Evolutionary conservation across 2,329 filamentous ascomycete species (phyloP), one percentile per base, ranked within the genome.

Genomic region (Pyricularia pennisetigena): DNA sequence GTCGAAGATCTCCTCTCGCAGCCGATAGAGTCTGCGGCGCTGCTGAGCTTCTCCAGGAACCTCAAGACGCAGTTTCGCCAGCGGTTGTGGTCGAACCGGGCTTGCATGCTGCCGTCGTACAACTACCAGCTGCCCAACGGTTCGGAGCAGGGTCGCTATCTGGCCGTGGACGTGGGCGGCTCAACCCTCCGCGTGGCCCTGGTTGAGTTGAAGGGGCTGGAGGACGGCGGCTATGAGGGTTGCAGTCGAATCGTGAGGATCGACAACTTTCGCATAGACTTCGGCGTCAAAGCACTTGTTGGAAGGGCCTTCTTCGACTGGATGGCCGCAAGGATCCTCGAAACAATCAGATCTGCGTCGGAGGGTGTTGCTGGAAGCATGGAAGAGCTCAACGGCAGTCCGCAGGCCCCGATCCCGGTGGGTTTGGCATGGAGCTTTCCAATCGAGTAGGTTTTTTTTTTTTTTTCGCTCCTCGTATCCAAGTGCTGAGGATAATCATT

Each of bases 361-460:
- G 77, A 79, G 63, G 75, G 59, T 28, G 23, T 20, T 20, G 12
- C 29, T 1, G 26, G 14, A 1, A 20, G 2, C 24, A 29, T 28
- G 59, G 14, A 77, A 3, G 76, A 75, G 26, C 75, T 7, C 5
- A 61, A 4, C 12, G 28, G 78, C 69, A 75, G 72, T 62, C 74
- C 76, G 5, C 78, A 79, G 28, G 76, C 79, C 2, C 81, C 83
- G 30, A 77, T 90, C 67, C 83, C 83, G 9, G 80, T 89, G 78
- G 87, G 87, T 0, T 75, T 90, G 70, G 86, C 88, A 6, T 90
- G 88, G 87, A 90, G 88, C 69, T 91, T 91, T 72, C 88, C 88
- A 29, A 86, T 90, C 63, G 85, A 90, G 87, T 89, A 80, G 74
- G 86, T 80, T 32, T 24, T 64, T 49, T 70, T 29, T 28, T 64